These are phyloP conservation scores for Boletus subcaerulescens DNA, from an alignment of 768 basidiomycete species.

Conservation along the genomic window DNA sequence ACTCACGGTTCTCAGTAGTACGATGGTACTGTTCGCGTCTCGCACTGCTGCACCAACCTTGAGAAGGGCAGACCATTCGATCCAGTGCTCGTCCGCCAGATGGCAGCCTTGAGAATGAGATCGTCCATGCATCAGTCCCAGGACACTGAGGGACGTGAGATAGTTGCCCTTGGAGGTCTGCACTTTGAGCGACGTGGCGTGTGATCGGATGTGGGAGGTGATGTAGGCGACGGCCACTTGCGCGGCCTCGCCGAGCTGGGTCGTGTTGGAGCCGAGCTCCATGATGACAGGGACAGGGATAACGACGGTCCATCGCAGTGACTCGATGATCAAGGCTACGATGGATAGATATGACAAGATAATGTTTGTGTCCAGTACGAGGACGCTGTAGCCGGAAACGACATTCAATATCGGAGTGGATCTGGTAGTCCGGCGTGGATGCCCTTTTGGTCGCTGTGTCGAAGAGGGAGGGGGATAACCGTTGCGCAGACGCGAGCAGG, in stretches of 20 bases:
- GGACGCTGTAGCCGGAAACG: too few species aligned
- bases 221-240: too few species aligned
- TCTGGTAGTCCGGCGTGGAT: too few species aligned
- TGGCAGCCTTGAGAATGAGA: conserved; percentile 85
- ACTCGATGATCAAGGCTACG: conserved; percentile 74
- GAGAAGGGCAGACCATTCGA: conserved; percentile 59
- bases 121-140: too few species aligned
- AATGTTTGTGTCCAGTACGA: conserved; percentile 51
- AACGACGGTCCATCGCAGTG: conserved; percentile 80
- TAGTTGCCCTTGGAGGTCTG: conserved; percentile 95
- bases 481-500: too few species aligned
- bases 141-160: conserved; percentile 64
- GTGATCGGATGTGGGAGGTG: too few species aligned
- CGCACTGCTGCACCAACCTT: conserved; percentile 22
- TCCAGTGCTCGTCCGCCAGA: conserved; percentile 92
- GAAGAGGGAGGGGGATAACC: too few species aligned
- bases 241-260: conserved; percentile 42
- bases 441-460: too few species aligned
- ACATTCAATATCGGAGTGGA: too few species aligned
- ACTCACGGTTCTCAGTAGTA: conserved; percentile 57
- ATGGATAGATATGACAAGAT: conserved; percentile 78
- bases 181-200: conserved; percentile 68
- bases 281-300: conserved; percentile 94
- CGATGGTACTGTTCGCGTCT: conserved; percentile 55
- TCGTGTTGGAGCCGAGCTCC: conserved; percentile 74